phyloP scores from a whole-genome alignment of 306 rosid genomes.

The Hylodesmum podocarpum region DNA sequence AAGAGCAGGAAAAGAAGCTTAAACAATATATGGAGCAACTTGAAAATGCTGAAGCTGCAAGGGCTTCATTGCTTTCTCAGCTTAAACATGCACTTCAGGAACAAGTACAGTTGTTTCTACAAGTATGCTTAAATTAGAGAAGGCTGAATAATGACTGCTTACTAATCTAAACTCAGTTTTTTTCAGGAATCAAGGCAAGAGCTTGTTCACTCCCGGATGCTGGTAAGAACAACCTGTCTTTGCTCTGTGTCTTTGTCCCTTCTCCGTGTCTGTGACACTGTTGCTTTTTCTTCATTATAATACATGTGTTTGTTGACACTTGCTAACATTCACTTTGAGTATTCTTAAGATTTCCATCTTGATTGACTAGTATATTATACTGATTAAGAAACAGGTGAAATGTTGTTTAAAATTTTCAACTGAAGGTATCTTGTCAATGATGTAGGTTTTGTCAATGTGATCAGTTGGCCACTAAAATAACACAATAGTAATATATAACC shows the following conservation, averaged over 20 bases:
- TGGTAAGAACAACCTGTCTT: constrained; percentile 52
- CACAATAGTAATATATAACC: neutral
- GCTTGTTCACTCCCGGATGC: constrained; percentile 63
- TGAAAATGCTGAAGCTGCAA: constrained; percentile 59
- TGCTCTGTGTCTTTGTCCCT: neutral
- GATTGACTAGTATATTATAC: neutral
- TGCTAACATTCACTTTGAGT: neutral
- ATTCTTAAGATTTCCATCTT: constrained; percentile 5
- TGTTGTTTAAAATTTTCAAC: constrained; percentile 3
- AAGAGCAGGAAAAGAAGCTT: constrained; percentile 67
- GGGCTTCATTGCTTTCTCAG: constrained; percentile 64
- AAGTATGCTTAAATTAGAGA: constrained; percentile 5
- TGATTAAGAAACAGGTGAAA: neutral
- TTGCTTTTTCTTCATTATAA: neutral
- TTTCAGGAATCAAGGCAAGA: constrained; percentile 81
- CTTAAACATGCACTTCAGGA: constrained; percentile 86
- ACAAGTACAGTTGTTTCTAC: constrained; percentile 51
- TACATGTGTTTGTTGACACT: constrained; percentile 3
- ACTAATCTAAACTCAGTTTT: constrained; percentile 33
- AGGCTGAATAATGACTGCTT: constrained; percentile 1
- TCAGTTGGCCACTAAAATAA: neutral
- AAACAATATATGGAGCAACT: constrained; percentile 60
- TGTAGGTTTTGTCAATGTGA: neutral
- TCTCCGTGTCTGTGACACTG: neutral
- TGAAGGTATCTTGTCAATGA: neutral